Evolutionary conservation across 176 grass and related monocot genomes (phyloP), one percentile per base, ranked within the genome.

Genomic region (Thinopyrum elongatum): DNA sequence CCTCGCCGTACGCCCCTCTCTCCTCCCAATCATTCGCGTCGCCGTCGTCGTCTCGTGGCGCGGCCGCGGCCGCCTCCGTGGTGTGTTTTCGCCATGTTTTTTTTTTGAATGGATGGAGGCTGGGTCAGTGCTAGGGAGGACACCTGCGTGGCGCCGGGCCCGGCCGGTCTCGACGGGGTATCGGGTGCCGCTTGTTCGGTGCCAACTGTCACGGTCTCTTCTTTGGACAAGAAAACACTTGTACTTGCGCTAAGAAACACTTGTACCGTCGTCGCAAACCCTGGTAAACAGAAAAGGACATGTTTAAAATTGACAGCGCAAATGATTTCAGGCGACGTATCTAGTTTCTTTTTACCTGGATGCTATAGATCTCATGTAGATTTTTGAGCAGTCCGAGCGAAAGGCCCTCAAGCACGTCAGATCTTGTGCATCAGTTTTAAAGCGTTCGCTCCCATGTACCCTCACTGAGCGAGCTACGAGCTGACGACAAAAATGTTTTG

Each of bases 21-120:
- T 17, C 25, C 23, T 34, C 68, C 71, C 79, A 82, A 90, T 82
- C 78, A 90, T 86, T 86, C 53, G 83, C 76, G 46, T 30, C 82
- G 69, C 36, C 87, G 78, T 15, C 80, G 63, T 58, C 84, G 63
- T 36, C 3, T 62, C 75, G 15, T 72, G 42, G 3, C 77, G 67
- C 76, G n/a, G 33, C 33, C 33, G 33, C 33, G 22, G 59, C 74
- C 81, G 55, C 60, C 59, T 49, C 36, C 46, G 44, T 23, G 16
- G 78, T 49, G 76, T 70, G 77, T 23, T 77, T 2, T 29, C 25
- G 10, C 8, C 51, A 30, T 66, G 71, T 23, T 35, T 5, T 63
- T 47, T 61, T 9, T 8, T 51, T 75, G 14, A 23, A 75, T 83
- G 71, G 68, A 88, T 26, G 35, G 27, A n/a, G 29, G 23, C 38